Percentiles rank a stretch among this genome's conserved stretches.
Evolutionary conservation across 2,329 filamentous ascomycete genomes (phyloP).

Genomic region (Diplocarpon rosae): DNA sequence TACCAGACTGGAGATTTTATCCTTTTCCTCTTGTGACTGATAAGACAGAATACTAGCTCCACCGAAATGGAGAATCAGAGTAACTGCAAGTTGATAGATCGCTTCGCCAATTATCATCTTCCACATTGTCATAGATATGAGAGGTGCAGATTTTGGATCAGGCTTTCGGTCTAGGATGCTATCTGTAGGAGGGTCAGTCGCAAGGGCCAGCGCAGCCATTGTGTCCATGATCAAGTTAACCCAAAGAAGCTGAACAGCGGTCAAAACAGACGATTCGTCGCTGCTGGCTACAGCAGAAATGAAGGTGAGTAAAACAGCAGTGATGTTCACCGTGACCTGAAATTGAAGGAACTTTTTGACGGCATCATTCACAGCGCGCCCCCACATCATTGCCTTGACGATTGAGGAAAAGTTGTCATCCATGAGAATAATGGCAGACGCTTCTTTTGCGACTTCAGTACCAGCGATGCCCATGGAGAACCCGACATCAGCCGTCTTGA

Average conservation of each 20-base stretch:
- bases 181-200: conserved; percentile 60
- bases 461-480: conserved; percentile 59
- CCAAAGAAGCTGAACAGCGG: conserved; percentile 72
- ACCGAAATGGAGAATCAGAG: conserved; percentile 76
- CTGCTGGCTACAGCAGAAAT: conserved; percentile 59
- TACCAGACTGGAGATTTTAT: conserved; percentile 65
- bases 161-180: conserved; percentile 63
- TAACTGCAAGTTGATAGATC: conserved; percentile 71
- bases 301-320: conserved; percentile 67
- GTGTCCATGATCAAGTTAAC: conserved; percentile 82
- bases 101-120: conserved; percentile 97
- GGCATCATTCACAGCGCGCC: conserved; percentile 44
- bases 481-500: conserved; percentile 56
- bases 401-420: conserved; percentile 54
- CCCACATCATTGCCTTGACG: conserved; percentile 51
- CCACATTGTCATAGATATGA: conserved; percentile 92
- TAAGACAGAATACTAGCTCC: conserved; percentile 50
- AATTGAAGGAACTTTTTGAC: conserved; percentile 44
- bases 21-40: conserved; percentile 33
- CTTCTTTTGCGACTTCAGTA: conserved; percentile 53
- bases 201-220: conserved; percentile 66
- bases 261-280: conserved; percentile 56
- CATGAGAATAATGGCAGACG: conserved; percentile 50
- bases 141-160: conserved; percentile 58
- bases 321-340: conserved; percentile 68